Base-by-base conservation (phyloP, 2,329 filamentous ascomycete genomes). In the Claviceps humidiphila region DNA sequence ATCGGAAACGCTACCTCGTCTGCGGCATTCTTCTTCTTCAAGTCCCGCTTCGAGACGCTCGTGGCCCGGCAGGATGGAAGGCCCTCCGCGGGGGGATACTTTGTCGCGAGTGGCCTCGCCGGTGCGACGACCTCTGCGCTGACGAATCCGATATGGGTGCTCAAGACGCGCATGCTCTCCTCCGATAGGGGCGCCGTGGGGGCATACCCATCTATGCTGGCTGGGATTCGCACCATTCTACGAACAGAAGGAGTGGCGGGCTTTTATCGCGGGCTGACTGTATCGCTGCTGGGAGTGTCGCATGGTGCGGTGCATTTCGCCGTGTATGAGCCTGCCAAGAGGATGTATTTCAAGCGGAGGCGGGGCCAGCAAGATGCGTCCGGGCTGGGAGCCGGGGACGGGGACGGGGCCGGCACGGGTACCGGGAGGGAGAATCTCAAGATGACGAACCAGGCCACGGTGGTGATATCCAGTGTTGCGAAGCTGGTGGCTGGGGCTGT, bases 141-240 rank as follows among this genome's bases (percentile, higher is more conserved):
- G 58, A 97, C 93, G 34, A 97, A 97, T 65, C 93, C 93, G 2
- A 84, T 98, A 60, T 98, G 93, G 93, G 93, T 98, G 2, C 82
- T 98, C 66, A 97, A 97, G 74, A 97, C 91, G 8, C 85, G 93
- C 57, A 97, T 98, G 89, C 75, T 97, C 24, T 89, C 89, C 34
- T 90, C 87, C 4, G 87, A 93, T 58, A 79, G 80, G 49, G 74
- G 79, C 51, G 76, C 81, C 5, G 78, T 76, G 2, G 89, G 89
- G 14, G 93, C 91, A 1, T 98, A 98, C 68, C 76, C 80, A 16
- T 84, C 80, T 58, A 87, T 96, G 74, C 71, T 75, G 58, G 76
- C 82, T 48, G 93, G 93, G 30, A 78, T 83, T 2, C 67, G 66
- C 40, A 76, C 81, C 45, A 80, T 98, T 20, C 77, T 83, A 61